These are phyloP conservation scores for Colletotrichum australisinense DNA, from an alignment of 2,329 filamentous ascomycete genomes.

Conservation along the genomic window DNA sequence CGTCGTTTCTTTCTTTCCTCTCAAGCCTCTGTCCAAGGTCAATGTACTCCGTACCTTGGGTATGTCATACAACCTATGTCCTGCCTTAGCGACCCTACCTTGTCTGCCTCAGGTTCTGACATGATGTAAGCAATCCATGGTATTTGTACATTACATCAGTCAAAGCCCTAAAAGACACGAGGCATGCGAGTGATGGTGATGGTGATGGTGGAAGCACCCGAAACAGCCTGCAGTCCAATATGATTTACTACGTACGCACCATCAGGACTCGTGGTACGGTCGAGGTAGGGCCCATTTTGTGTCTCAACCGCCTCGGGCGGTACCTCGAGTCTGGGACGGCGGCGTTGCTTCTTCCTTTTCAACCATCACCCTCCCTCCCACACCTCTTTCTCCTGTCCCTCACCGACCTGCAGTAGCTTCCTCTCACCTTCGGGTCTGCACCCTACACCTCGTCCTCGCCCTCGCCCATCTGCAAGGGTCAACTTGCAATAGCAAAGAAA, in stretches of 20 bases:
- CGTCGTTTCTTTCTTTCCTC: background rate
- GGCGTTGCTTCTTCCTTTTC: conserved; percentile 26
- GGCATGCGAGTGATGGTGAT: conserved; percentile 50
- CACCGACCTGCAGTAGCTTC: conserved; percentile 20
- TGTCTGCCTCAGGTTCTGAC: too few species aligned
- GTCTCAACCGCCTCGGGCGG: conserved; percentile 8
- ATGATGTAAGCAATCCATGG: background rate
- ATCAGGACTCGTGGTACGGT: background rate
- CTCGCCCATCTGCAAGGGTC: conserved; percentile 29
- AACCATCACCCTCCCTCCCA: conserved; percentile 4
- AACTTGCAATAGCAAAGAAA: conserved; percentile 2
- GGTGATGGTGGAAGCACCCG: conserved; percentile 50
- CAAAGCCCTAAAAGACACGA: background rate
- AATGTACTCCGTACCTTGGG: background rate
- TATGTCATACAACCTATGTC: too few species aligned
- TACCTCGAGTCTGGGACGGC: conserved; percentile 20
- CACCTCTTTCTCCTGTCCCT: conserved; percentile 6
- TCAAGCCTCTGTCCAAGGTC: background rate
- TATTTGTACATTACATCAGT: background rate
- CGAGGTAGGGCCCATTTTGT: background rate
- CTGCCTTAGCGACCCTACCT: too few species aligned
- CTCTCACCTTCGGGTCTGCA: background rate
- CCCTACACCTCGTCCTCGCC: conserved; percentile 6
- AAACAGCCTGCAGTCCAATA: background rate
- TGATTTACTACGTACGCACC: background rate